Evolutionary conservation across 306 rosid species (phyloP), one percentile per base, ranked within the genome.

Genomic region (Albizia julibrissin): DNA sequence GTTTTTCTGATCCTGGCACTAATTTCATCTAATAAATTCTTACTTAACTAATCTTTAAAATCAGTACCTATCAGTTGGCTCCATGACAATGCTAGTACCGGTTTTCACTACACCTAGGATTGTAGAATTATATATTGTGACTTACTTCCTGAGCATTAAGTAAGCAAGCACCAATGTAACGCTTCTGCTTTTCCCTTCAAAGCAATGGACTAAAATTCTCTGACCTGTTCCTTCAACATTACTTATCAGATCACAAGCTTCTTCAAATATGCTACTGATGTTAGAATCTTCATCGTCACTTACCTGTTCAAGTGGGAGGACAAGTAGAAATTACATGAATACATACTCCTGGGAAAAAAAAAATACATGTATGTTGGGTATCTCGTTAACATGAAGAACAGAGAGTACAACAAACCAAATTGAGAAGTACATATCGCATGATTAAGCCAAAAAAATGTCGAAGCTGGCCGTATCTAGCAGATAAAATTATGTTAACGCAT

Each of bases 141-240:
- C 97, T 89, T 91, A 93, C 99, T 95, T 95, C 75, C 90, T 90
- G 84, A 93, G 92, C 94, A 95, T 93, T 37, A 93, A 88, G 94
- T 92, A 93, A 34, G 99, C 99, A 74, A 95, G 90, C 83, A 95
- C 97, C 79, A 92, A 69, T 1, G 97, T 91, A 56, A 91, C 98
- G 83, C 99, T 95, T 90, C 99, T 88, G 87, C 99, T 95, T 86
- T 69, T 95, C 61, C 99, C 99, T 81, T 95, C 99, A 82, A 95
- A 95, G 89, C 99, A 95, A 80, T 95, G 99, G 65, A 95, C 99
- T 64, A 95, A 82, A 66, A 95, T 90, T 86, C 74, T 93, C 75
- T 92, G 97, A 24, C 94, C 91, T 10, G 16, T 81, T 86, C 87
- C 87, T 77, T 95, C 99, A 82, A 93, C 97, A 39, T 67, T 19